Base-by-base conservation (phyloP, 2,329 filamentous ascomycete species). In the Verticillium zaregamsianum region DNA sequence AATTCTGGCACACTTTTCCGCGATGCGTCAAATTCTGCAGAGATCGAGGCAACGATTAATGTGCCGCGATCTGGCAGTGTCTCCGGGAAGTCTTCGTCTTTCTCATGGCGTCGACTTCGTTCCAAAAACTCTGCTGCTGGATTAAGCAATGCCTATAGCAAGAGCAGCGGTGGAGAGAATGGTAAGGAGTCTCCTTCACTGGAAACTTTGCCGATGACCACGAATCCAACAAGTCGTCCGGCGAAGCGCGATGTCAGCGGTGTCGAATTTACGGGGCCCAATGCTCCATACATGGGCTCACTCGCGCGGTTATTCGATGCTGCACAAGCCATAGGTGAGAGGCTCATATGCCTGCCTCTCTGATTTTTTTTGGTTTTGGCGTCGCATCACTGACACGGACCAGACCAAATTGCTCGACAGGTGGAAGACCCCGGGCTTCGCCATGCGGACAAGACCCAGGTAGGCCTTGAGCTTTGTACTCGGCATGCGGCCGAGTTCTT, bases 401-500 rank as follows among this genome's bases (percentile, higher is more conserved):
- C 69, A 96, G 93, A 97, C 81, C 92, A 96, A 86, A 94, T 98
- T 74, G 92, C 93, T 59, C 90, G 94, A 67, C 94, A 97, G 80
- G 93, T 97, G 56, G 94, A 97, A 73, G 94, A 98, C 72, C 94
- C 94, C 6, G 94, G 94, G 11, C 84, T 98, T 60, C 91, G 91
- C 68, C 92, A 95, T 76, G 93, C 92, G 20, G 94, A 93, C 68
- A 93, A 92, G 70, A 98, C 95, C 9, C 93, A 97, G 72, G 93
- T 99, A 59, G 95, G 95, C 11, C 85, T 99, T 37, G 95, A 99
- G 77, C 84, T 99, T 49, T 95, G 92, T 73, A 93, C 93, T 39
- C 87, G 94, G 49, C 94, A 97, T 74, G 95, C 94, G 8, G 92
- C 94, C 37, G 95, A 99, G 76, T 99, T 99, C 76, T 99, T 99